Evolutionary conservation across 441 rosid genomes (phyloP).

Genomic region (Erysimum cheiri): DNA sequence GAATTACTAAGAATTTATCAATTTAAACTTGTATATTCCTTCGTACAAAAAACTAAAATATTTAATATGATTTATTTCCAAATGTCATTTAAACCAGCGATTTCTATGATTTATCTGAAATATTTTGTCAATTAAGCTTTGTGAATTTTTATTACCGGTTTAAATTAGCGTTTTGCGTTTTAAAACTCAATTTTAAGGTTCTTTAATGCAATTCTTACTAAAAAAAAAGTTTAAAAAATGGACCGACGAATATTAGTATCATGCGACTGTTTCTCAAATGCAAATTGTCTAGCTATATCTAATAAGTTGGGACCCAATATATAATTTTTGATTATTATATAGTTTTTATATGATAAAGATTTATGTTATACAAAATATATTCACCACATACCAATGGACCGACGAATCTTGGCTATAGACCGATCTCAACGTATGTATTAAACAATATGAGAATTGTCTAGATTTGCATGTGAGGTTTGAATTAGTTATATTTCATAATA

Average conservation of each 20-base stretch:
- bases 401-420: conserved; percentile 13
- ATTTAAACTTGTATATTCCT: no score
- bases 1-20: no score
- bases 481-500: background rate
- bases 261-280: background rate
- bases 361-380: background rate
- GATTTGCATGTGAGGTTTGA: conserved; percentile 6
- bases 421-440: background rate
- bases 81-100: no score
- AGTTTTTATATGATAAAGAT: background rate
- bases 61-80: no score
- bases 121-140: no score
- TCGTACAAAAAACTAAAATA: no score
- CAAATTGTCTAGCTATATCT: background rate
- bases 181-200: background rate
- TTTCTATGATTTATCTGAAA: no score
- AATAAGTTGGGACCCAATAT: background rate
- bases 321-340: no score
- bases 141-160: background rate
- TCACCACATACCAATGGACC: background rate
- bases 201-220: background rate
- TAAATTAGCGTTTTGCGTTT: conserved; percentile 37
- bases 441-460: background rate
- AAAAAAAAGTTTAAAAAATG: background rate
- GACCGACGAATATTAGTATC: background rate